Conservation (phyloP, 805 yeast genomes). For the Saturnispora bothae region DNA sequence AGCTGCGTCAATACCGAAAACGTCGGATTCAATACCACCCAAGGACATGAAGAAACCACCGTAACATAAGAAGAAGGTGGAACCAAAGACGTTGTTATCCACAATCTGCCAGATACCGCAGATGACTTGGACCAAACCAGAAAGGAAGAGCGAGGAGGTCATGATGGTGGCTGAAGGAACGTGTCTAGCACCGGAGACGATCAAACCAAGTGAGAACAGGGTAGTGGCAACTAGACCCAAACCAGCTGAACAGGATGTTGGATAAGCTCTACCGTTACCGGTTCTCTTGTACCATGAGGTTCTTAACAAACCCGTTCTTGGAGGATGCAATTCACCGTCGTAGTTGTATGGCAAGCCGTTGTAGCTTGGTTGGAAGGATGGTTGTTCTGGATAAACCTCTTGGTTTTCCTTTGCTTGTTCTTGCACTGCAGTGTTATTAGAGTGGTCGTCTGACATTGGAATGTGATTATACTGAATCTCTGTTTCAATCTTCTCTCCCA, state of each 20-base stretch:
- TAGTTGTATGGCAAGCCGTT: conserved; percentile 13
- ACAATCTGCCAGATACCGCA: conserved; percentile 43
- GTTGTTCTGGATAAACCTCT: conserved; percentile 12
- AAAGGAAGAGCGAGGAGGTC: conserved; percentile 34
- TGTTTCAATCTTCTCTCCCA: too few relatives aligned
- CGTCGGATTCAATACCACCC: conserved; percentile 32
- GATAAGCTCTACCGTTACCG: conserved; percentile 31
- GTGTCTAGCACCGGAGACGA: conserved; percentile 33
- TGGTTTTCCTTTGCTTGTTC: conserved; percentile 9
- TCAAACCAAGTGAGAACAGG: conserved; percentile 38
- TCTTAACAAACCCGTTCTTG: conserved; percentile 31
- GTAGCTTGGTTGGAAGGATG: conserved; percentile 7
- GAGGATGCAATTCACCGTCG: conserved; percentile 26
- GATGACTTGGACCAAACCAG: conserved; percentile 38
- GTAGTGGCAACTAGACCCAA: conserved; percentile 35
- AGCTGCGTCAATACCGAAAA: conserved; percentile 33
- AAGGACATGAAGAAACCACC: conserved; percentile 41
- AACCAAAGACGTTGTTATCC: conserved; percentile 38
- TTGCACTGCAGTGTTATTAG: conserved; percentile 20
- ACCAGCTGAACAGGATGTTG: conserved; percentile 42
- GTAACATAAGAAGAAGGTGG: conserved; percentile 34
- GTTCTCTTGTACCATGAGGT: conserved; percentile 37
- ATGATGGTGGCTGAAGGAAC: conserved; percentile 33
- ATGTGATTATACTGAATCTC: too few relatives aligned
- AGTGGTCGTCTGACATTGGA: conserved; percentile 25